Percentiles rank a stretch among this genome's conserved stretches.
Conservation (phyloP, 2,329 filamentous ascomycete genomes). For the Xylaria hypoxylon region DNA sequence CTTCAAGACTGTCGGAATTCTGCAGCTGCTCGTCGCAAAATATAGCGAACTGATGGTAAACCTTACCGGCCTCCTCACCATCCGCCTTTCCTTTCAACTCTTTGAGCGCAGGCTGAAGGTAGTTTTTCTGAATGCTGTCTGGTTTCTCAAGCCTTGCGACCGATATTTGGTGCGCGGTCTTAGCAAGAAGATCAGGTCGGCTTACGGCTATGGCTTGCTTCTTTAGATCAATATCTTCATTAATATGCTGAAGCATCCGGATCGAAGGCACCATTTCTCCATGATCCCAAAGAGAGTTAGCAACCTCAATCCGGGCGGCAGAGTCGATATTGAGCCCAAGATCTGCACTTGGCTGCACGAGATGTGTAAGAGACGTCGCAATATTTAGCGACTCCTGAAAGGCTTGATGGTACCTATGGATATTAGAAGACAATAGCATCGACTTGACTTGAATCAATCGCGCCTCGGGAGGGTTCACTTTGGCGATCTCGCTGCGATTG, state of each 20-base stretch:
- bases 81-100: conserved; percentile 77
- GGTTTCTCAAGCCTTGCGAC: conserved; percentile 92
- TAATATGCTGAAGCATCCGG: conserved; percentile 82
- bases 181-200: conserved; percentile 83
- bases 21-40: conserved; percentile 97
- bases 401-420: conserved; percentile 83
- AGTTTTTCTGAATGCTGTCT: conserved; percentile 87
- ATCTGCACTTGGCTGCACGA: conserved; percentile 75
- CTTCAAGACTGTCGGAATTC: conserved; percentile 84
- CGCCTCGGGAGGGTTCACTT: conserved; percentile 71
- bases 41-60: conserved; percentile 93
- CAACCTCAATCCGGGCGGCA: conserved; percentile 82
- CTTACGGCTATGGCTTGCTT: conserved; percentile 79
- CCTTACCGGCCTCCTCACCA: conserved; percentile 82
- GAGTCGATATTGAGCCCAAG: conserved; percentile 82
- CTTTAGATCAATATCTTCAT: conserved; percentile 69
- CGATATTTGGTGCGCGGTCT: conserved; percentile 88
- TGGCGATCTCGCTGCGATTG: conserved; percentile 70
- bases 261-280: conserved; percentile 92
- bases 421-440: conserved; percentile 78
- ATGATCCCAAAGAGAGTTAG: conserved; percentile 93
- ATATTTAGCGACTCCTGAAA: conserved; percentile 89
- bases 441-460: conserved; percentile 79
- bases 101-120: conserved; percentile 84
- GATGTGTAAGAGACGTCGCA: conserved; percentile 82